Percentiles rank a stretch among this genome's conserved stretches.
These are phyloP conservation scores for Sanghuangporus baumii DNA, from an alignment of 1,284 basidiomycete genomes.

Conservation along the genomic window DNA sequence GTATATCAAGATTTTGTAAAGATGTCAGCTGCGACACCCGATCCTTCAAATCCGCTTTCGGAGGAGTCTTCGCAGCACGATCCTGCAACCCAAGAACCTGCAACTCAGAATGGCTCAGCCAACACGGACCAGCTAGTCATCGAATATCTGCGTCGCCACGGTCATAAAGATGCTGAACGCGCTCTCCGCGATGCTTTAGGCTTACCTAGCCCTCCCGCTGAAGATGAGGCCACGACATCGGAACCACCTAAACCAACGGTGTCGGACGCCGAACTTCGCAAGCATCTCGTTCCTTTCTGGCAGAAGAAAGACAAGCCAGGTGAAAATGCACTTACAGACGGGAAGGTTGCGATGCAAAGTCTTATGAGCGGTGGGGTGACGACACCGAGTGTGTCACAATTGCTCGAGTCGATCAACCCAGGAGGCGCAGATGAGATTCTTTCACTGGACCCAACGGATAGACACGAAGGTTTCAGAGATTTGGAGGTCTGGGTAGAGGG, in stretches of 20 bases:
- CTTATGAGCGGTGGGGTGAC: constrained; percentile 53
- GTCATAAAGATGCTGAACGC: constrained; percentile 74
- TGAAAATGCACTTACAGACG: constrained; percentile 64
- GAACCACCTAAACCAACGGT: constrained; percentile 29
- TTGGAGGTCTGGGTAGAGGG: constrained; percentile 94
- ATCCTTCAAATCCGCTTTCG: constrained; percentile 29
- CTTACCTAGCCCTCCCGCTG: constrained; percentile 37
- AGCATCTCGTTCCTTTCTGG: constrained; percentile 57
- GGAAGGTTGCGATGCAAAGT: constrained; percentile 58
- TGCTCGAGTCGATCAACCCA: constrained; percentile 69
- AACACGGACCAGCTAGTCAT: constrained; percentile 59
- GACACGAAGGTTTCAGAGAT: constrained; percentile 82
- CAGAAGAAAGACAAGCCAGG: constrained; percentile 58
- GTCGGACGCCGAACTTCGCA: constrained; percentile 59
- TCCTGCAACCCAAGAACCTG: constrained; percentile 28
- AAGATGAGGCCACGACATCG: constrained; percentile 49
- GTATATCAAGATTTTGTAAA: neutral
- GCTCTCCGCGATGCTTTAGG: constrained; percentile 69
- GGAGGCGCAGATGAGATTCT: constrained; percentile 80
- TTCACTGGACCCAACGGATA: constrained; percentile 83
- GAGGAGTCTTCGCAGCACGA: constrained; percentile 28
- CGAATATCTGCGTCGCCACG: constrained; percentile 81
- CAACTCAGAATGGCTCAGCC: constrained; percentile 23
- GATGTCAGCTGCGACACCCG: constrained; percentile 44
- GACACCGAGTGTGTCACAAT: constrained; percentile 58